phyloP scores from a whole-genome alignment of 2,329 filamentous ascomycete species.

The Xylaria multiplex region DNA sequence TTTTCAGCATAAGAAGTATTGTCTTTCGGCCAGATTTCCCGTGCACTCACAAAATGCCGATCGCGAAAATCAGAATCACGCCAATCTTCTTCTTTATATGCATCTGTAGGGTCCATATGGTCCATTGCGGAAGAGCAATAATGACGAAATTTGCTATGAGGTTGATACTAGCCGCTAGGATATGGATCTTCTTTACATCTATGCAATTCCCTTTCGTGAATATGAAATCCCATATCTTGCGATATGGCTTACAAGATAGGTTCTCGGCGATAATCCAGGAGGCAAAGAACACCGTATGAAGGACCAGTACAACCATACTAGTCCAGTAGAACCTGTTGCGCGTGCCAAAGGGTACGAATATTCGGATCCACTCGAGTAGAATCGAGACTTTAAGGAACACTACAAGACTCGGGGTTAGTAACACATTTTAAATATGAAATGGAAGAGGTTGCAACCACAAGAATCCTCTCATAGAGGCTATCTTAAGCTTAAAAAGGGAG shows the following conservation, averaged over 20 bases:
- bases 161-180: slow-evolving; percentile 56
- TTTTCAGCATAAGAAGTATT: background rate
- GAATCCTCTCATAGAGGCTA: too few relatives aligned
- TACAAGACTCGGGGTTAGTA: too few relatives aligned
- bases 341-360: slow-evolving; percentile 36
- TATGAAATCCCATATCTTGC: slow-evolving; percentile 44
- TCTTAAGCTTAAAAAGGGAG: too few relatives aligned
- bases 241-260: slow-evolving; percentile 45
- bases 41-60: slow-evolving; percentile 52
- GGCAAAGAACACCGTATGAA: slow-evolving; percentile 40
- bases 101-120: slow-evolving; percentile 54
- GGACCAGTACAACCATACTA: slow-evolving; percentile 35
- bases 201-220: slow-evolving; percentile 49
- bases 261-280: slow-evolving; percentile 42
- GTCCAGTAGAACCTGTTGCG: slow-evolving; percentile 41
- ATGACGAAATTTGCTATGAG: slow-evolving; percentile 55
- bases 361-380: slow-evolving; percentile 36
- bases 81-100: slow-evolving; percentile 54
- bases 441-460: too few relatives aligned
- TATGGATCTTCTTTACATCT: slow-evolving; percentile 53
- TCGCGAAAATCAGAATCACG: slow-evolving; percentile 52
- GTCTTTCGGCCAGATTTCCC: background rate
- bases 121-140: slow-evolving; percentile 53
- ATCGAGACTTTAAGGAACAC: slow-evolving; percentile 34
- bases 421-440: too few relatives aligned